Conservation (phyloP, 2,329 filamentous ascomycete genomes). For the Elsinoe batatas region DNA sequence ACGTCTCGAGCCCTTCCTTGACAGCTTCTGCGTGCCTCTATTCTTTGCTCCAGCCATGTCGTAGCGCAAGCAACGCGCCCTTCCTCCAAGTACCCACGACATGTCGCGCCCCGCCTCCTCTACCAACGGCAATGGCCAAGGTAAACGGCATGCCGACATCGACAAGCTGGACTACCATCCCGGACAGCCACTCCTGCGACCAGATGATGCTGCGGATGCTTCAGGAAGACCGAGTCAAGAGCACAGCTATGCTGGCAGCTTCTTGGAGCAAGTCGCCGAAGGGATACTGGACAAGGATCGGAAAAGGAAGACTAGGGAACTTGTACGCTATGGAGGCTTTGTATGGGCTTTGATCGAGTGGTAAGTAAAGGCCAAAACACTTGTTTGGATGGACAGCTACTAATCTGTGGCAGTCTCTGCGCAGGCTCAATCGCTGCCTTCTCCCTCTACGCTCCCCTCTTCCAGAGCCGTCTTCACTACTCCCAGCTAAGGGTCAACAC, state of each 20-base stretch:
- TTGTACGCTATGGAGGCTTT: slow-evolving; percentile 48
- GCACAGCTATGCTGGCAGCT: slow-evolving; percentile 41
- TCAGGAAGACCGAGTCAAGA: slow-evolving; percentile 30
- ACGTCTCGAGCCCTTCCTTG: background rate
- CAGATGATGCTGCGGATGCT: slow-evolving; percentile 24
- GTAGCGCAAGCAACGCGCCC: background rate
- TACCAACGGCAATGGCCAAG: background rate
- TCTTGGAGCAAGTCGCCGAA: slow-evolving; percentile 52
- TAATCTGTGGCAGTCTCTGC: slow-evolving; percentile 45
- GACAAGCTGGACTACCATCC: slow-evolving; percentile 43
- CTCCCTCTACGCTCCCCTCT: slow-evolving; percentile 83
- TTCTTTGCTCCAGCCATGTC: background rate
- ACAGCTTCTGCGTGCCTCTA: background rate
- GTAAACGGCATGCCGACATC: slow-evolving; percentile 23
- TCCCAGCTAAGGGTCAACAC: slow-evolving; percentile 87
- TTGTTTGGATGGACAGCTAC: background rate
- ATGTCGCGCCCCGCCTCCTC: background rate
- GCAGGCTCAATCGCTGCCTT: slow-evolving; percentile 89
- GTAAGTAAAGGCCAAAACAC: slow-evolving; percentile 25
- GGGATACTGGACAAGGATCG: slow-evolving; percentile 51
- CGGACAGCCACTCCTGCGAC: slow-evolving; percentile 32
- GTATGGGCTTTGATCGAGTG: slow-evolving; percentile 51
- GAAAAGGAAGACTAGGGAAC: slow-evolving; percentile 42
- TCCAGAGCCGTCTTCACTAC: slow-evolving; percentile 79
- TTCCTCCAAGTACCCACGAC: background rate